phyloP scores from a whole-genome alignment of 208 protist genomes.

The Acanthamoeba sp. region DNA sequence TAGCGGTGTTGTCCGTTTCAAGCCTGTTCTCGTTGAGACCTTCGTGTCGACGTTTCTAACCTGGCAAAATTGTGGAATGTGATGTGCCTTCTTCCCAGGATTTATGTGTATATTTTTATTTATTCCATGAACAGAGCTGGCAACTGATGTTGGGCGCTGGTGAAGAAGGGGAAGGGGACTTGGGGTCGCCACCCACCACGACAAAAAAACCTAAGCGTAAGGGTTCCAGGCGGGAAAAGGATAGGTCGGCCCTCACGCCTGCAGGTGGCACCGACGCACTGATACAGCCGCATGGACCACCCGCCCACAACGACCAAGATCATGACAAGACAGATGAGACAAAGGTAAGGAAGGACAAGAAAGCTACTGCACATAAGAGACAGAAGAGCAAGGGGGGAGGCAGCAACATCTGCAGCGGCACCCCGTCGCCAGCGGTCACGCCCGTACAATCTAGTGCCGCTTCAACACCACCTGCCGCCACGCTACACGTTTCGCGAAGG shows the following conservation, averaged over 20 bases:
- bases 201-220: conserved; percentile 7
- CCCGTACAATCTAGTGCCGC: neutral
- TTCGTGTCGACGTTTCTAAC: too few species aligned
- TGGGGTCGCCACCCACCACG: neutral
- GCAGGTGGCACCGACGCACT: neutral
- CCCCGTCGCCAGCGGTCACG: neutral
- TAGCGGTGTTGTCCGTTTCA: too few species aligned
- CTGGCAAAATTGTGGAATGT: neutral
- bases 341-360: neutral
- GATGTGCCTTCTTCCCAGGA: neutral
- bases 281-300: neutral
- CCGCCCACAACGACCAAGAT: neutral
- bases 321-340: neutral
- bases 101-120: neutral
- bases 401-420: neutral
- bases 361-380: neutral
- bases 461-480: neutral
- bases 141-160: neutral
- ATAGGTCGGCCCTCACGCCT: neutral
- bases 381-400: conserved; percentile 23
- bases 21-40: too few species aligned
- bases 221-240: neutral
- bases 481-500: neutral
- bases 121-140: neutral
- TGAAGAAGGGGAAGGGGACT: neutral